Percentiles rank a stretch among this genome's conserved stretches.
Evolutionary conservation across 2,329 filamentous ascomycete species (phyloP).

Genomic region (Aspergillus calidoustus): DNA sequence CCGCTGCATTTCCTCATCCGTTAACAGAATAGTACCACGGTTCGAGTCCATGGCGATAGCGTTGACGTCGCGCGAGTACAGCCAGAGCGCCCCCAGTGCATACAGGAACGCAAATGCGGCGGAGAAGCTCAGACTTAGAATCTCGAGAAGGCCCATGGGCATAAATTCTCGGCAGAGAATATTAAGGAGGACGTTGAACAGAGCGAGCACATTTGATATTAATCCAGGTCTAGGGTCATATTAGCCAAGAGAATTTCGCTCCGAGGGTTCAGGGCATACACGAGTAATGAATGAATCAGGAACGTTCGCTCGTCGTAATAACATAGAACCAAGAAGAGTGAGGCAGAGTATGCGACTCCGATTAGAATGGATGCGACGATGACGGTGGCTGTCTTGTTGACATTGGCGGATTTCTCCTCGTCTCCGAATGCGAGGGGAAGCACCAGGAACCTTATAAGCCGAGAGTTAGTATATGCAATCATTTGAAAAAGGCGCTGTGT

Average conservation of each 20-base stretch:
- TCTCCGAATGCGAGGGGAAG: slow-evolving; percentile 35
- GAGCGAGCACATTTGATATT: slow-evolving; percentile 35
- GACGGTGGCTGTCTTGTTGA: slow-evolving; percentile 29
- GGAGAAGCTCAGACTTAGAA: slow-evolving; percentile 34
- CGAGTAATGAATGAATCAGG: slow-evolving; percentile 36
- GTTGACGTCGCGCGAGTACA: slow-evolving; percentile 27
- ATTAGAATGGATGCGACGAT: slow-evolving; percentile 35
- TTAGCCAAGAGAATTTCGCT: slow-evolving; percentile 9
- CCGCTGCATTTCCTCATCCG: slow-evolving; percentile 46
- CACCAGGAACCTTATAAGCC: slow-evolving; percentile 33
- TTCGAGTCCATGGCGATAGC: slow-evolving; percentile 16
- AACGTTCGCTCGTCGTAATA: slow-evolving; percentile 30
- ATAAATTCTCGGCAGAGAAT: slow-evolving; percentile 34
- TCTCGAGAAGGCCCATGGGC: slow-evolving; percentile 32
- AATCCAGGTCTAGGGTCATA: slow-evolving; percentile 26
- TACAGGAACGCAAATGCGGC: slow-evolving; percentile 35
- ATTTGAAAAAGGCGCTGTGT: not conserved
- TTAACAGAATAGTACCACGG: slow-evolving; percentile 28
- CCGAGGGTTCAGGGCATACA: slow-evolving; percentile 28
- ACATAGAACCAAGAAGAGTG: slow-evolving; percentile 31
- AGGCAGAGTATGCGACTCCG: slow-evolving; percentile 31
- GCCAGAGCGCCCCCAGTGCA: slow-evolving; percentile 32
- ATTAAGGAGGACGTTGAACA: slow-evolving; percentile 41
- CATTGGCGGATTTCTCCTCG: slow-evolving; percentile 22
- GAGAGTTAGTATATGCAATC: not conserved